These are phyloP conservation scores for Dactylellina parvicollis DNA, from an alignment of 2,329 filamentous ascomycete species.

Conservation along the genomic window DNA sequence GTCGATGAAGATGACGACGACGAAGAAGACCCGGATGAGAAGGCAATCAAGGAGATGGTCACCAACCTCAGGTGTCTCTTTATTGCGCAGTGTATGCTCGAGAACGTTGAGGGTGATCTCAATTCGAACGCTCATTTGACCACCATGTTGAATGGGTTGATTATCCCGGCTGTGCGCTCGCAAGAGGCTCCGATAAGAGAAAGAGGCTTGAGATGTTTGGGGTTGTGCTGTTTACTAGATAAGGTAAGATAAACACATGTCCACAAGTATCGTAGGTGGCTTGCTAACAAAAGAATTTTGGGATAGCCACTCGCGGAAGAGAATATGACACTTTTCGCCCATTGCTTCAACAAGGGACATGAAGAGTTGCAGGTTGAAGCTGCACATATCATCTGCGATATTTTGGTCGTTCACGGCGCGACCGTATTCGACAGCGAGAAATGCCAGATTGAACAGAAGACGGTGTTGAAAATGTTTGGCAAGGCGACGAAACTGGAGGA, in stretches of 20 bases:
- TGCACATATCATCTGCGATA: constrained; percentile 90
- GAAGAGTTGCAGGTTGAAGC: constrained; percentile 88
- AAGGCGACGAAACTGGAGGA: constrained; percentile 80
- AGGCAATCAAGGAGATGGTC: constrained; percentile 88
- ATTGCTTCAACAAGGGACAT: constrained; percentile 94
- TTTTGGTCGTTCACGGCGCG: constrained; percentile 86
- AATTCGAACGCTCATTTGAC: constrained; percentile 92
- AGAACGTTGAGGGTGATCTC: constrained; percentile 87
- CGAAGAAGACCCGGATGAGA: constrained; percentile 69
- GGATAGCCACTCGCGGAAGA: constrained; percentile 82
- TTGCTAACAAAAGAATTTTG: constrained; percentile 26
- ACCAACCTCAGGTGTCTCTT: constrained; percentile 98
- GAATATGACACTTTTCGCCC: constrained; percentile 91
- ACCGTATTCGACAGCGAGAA: constrained; percentile 73
- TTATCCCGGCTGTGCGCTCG: constrained; percentile 92
- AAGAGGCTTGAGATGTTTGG: constrained; percentile 85
- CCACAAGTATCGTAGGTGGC: constrained; percentile 9
- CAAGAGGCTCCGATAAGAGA: constrained; percentile 93
- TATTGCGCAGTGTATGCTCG: constrained; percentile 96
- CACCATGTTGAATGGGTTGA: constrained; percentile 96
- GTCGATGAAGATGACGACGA: constrained; percentile 53
- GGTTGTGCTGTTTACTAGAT: constrained; percentile 89
- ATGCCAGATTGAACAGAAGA: constrained; percentile 66
- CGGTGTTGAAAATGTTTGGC: constrained; percentile 84
- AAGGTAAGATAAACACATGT: too few species aligned